Evolutionary conservation across 2,329 filamentous ascomycete species (phyloP).

Genomic region (Diplocarpon mali): DNA sequence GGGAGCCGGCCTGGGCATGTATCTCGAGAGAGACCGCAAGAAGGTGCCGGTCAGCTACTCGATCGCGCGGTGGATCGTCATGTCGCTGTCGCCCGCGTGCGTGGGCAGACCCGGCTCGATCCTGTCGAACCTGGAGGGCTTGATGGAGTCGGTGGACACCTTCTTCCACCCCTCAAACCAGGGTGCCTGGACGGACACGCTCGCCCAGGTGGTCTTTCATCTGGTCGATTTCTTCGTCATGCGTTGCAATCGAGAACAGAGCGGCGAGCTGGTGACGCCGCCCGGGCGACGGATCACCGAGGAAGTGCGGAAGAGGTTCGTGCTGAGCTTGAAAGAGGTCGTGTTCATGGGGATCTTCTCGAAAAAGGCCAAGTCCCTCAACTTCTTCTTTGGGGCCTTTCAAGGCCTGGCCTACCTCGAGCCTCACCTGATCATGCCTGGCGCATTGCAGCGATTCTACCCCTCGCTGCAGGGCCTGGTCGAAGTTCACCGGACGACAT

Average conservation of each 20-base stretch:
- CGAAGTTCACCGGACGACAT: slow-evolving; percentile 92
- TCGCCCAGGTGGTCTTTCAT: slow-evolving; percentile 86
- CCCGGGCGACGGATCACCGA: slow-evolving; percentile 67
- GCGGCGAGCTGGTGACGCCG: slow-evolving; percentile 81
- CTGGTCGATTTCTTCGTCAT: slow-evolving; percentile 94
- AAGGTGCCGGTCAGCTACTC: slow-evolving; percentile 89
- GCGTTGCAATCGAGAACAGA: slow-evolving; percentile 92
- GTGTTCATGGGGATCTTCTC: slow-evolving; percentile 98
- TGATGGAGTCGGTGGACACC: slow-evolving; percentile 92
- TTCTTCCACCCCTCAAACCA: slow-evolving; percentile 99
- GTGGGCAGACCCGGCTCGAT: slow-evolving; percentile 69
- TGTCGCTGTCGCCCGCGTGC: slow-evolving; percentile 80
- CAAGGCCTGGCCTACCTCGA: slow-evolving; percentile 86
- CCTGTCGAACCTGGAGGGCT: slow-evolving; percentile 72
- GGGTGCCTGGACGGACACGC: slow-evolving; percentile 77
- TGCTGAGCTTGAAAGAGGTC: slow-evolving; percentile 78
- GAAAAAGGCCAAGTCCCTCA: slow-evolving; percentile 85
- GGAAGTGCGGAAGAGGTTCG: slow-evolving; percentile 79
- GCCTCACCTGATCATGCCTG: slow-evolving; percentile 82
- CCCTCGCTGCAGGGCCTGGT: slow-evolving; percentile 93
- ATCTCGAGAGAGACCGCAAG: slow-evolving; percentile 84
- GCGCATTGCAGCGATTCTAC: slow-evolving; percentile 90
- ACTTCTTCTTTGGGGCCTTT: slow-evolving; percentile 80
- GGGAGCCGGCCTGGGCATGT: slow-evolving; percentile 69
- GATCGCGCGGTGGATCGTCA: slow-evolving; percentile 84